phyloP scores from a whole-genome alignment of 805 yeast species.

The Candida morakotiae region DNA sequence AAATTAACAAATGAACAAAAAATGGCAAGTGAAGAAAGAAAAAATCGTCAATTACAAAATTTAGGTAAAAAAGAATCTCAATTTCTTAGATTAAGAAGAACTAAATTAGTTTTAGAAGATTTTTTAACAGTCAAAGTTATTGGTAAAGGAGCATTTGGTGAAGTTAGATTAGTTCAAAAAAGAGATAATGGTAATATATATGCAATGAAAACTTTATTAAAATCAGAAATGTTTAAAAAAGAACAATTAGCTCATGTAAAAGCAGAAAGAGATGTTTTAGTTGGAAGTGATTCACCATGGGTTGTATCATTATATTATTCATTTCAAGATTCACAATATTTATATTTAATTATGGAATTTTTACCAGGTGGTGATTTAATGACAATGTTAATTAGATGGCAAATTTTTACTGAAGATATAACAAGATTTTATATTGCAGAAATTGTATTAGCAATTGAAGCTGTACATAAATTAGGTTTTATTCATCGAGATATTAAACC shows the following conservation, averaged over 20 bases:
- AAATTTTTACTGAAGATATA: slow-evolving; percentile 88
- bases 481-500: slow-evolving; percentile 98
- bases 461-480: slow-evolving; percentile 87
- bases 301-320: slow-evolving; percentile 80
- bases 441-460: slow-evolving; percentile 92
- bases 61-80: slow-evolving; percentile 88
- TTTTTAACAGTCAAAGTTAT: slow-evolving; percentile 82
- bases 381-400: slow-evolving; percentile 96
- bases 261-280: slow-evolving; percentile 93
- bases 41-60: slow-evolving; percentile 72
- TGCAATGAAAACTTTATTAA: slow-evolving; percentile 90
- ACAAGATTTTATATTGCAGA: slow-evolving; percentile 94
- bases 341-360: slow-evolving; percentile 78
- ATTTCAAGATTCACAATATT: slow-evolving; percentile 72
- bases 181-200: slow-evolving; percentile 85
- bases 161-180: slow-evolving; percentile 91
- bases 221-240: slow-evolving; percentile 89
- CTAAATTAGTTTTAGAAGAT: slow-evolving; percentile 77
- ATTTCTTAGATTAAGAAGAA: slow-evolving; percentile 78
- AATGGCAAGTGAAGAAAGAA: slow-evolving; percentile 70
- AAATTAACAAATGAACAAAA: slow-evolving; percentile 64
- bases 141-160: slow-evolving; percentile 99
- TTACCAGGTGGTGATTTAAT: slow-evolving; percentile 81
- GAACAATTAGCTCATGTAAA: slow-evolving; percentile 94
- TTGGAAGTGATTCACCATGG: slow-evolving; percentile 87